A percentile compares a stretch with the other conserved stretches of the same genome.
These are phyloP conservation scores for Carex myosuroides DNA, from an alignment of 176 grass and related monocot species.

Conservation along the genomic window DNA sequence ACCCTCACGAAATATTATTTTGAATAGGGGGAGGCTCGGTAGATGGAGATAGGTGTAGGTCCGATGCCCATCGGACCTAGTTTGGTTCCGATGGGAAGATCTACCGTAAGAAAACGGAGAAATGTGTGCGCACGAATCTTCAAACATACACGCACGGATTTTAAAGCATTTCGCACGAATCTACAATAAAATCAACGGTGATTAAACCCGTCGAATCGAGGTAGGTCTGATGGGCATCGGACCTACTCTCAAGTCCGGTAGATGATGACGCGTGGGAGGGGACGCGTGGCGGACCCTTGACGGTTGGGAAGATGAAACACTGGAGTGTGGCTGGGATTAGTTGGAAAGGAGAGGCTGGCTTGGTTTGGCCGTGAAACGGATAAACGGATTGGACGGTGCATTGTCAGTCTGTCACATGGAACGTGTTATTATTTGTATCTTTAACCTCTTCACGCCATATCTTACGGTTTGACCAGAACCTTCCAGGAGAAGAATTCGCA, in stretches of 20 bases:
- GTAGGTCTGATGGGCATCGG: no score
- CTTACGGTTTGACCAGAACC: neutral
- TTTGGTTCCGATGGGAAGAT: no score
- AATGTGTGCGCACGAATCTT: no score
- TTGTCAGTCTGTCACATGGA: neutral
- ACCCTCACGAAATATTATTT: neutral
- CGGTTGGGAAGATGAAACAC: neutral
- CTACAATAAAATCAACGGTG: no score
- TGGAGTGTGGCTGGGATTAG: conserved; percentile 3
- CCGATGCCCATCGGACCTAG: no score
- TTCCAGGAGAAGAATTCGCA: neutral
- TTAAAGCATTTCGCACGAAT: no score
- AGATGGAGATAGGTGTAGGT: no score
- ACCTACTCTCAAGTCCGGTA: no score
- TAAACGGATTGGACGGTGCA: conserved; percentile 7
- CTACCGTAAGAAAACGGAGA: no score
- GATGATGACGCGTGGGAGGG: neutral
- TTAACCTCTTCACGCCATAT: neutral
- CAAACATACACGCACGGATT: no score
- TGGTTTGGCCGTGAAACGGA: neutral
- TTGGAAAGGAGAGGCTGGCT: conserved; percentile 12
- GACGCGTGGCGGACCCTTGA: conserved; percentile 1
- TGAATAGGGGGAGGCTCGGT: neutral
- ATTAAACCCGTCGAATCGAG: no score
- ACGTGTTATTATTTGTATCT: neutral